Base-by-base conservation (phyloP, 768 basidiomycete genomes). In the Amanita inopinata region DNA sequence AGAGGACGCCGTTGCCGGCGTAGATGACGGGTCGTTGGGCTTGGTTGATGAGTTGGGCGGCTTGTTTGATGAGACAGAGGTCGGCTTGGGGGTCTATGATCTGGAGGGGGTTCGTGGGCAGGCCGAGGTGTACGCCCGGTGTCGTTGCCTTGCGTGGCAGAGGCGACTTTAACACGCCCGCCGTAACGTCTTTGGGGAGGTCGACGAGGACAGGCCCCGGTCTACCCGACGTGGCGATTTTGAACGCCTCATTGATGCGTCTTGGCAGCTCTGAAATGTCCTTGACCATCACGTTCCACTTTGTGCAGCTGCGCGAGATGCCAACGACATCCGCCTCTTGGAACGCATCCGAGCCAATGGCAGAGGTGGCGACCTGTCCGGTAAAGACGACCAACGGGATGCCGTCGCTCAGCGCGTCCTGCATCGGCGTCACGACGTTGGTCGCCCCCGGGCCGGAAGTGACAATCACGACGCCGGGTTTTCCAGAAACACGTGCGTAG, bases 281-380 rank as follows among this genome's bases (percentile, higher is more conserved):
- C 63, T 97, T 98, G 39, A 98, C 89, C 92, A 98, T 94, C 47
- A 99, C 94, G 58, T 99, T 98, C 96, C 96, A 98, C 61, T 98
- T 99, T 18, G 96, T 98, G 67, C 96, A 99, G 53, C 83, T 81
- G 38, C 94, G 74, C 22, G 93, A 96, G 61, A 98, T 99, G 37
- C 96, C 96, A 43, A 99, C 72, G 38, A 98, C 65, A 59, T 99
- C 96, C 30, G 96, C 96, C 64, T 99, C 96, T 59, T 99, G 96
- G 76, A 99, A 99, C 1, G 90, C 89, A 57, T 99, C 94, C 11
- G 89, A 93, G n/a, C 94, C 94, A 47, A 99, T 99, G 40, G 89
- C 83, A n/a, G 87, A 87, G 5, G 94, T 98, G 0, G 96, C 94
- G n/a, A 99, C 94, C 69, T 98, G 94, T 1, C 96, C 94, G 34